phyloP scores from a whole-genome alignment of 495 filamentous ascomycete species.

The Schizothecium vesticola region DNA sequence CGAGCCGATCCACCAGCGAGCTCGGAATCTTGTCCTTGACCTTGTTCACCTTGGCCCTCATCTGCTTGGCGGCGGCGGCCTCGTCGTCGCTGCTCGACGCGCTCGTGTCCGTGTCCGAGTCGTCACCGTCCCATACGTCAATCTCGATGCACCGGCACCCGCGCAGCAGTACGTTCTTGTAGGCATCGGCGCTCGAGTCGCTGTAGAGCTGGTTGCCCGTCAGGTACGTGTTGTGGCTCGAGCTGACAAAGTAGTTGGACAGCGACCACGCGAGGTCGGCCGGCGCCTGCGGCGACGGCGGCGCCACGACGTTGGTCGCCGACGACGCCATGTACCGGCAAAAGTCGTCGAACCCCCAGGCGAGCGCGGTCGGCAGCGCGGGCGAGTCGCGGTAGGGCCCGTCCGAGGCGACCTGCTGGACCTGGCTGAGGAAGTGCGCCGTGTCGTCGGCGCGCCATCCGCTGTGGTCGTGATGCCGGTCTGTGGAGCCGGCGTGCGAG shows the following conservation, averaged over 20 bases:
- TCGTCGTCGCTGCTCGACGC: slow-evolving; percentile 28
- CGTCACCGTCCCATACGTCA: slow-evolving; percentile 88
- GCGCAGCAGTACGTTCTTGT: slow-evolving; percentile 72
- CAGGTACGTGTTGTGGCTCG: slow-evolving; percentile 93
- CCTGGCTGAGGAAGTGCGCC: slow-evolving; percentile 31
- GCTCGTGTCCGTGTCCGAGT: slow-evolving; percentile 38
- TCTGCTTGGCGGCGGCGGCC: slow-evolving; percentile 18
- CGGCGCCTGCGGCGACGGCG: slow-evolving; percentile 19
- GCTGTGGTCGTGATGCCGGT: slow-evolving; percentile 14
- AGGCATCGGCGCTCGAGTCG: slow-evolving; percentile 71
- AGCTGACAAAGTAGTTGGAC: slow-evolving; percentile 84
- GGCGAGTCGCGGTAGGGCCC: slow-evolving; percentile 6
- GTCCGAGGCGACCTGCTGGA: slow-evolving; percentile 23
- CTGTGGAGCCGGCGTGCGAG: slow-evolving; percentile 22
- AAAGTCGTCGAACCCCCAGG: slow-evolving; percentile 47
- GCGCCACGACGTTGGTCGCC: slow-evolving; percentile 41
- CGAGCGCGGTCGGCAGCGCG: background rate
- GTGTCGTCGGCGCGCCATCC: slow-evolving; percentile 35
- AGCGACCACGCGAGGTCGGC: slow-evolving; percentile 61
- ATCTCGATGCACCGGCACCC: slow-evolving; percentile 95
- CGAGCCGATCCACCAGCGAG: slow-evolving; percentile 33
- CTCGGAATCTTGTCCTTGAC: slow-evolving; percentile 34
- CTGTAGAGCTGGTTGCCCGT: slow-evolving; percentile 89
- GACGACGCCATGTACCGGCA: slow-evolving; percentile 57
- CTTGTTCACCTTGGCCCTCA: slow-evolving; percentile 22